Evolutionary conservation across 768 basidiomycete species (phyloP), one percentile per base, ranked within the genome.

Genomic region (Cubamyces sp.): DNA sequence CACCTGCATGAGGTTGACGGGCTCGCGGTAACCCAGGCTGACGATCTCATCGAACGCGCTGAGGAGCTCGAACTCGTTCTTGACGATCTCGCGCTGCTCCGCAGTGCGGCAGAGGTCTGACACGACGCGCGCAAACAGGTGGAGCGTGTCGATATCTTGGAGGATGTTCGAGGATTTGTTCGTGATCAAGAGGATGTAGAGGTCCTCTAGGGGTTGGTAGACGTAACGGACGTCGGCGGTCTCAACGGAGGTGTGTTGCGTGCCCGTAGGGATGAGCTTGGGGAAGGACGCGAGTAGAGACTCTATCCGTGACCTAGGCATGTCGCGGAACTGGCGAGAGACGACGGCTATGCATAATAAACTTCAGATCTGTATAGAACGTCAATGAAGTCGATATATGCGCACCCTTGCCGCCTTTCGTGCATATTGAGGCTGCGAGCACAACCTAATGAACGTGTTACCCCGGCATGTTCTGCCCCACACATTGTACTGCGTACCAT

Each of bases 121-220:
- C 15, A 97, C 94, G 49, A 97, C 90, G 37, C 96, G 88, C 0
- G 96, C 90, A 69, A 97, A 90, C 40, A 99, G 89, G 68, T 96
- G 93, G 0, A 99, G 82, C 0, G 96, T 99, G 61, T 97, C 92
- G 66, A 98, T 96, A 74, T 98, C 97, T 79, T 97, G 97, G 41
- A 99, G 80, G 70, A 98, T 98, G 71, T 99, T 99, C n/a, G 92
- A 94, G 8, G 94, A 92, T 75, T 97, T 98, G 79, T 98, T 98
- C 57, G 96, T 98, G 77, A 98, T 96, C 66, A 98, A 83, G 67
- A 98, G 83, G 62, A 98, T 96, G 77, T 98, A 98, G 25, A 98
- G 86, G 74, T 98, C 94, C 75, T 97, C 95, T 48, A 98, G 84
- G 0, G 95, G 94, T 71, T 97, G 95, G 75, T 96, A 98, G 64